These are phyloP conservation scores for Tetracladium setigerum DNA, from an alignment of 495 filamentous ascomycete species.

Conservation along the genomic window DNA sequence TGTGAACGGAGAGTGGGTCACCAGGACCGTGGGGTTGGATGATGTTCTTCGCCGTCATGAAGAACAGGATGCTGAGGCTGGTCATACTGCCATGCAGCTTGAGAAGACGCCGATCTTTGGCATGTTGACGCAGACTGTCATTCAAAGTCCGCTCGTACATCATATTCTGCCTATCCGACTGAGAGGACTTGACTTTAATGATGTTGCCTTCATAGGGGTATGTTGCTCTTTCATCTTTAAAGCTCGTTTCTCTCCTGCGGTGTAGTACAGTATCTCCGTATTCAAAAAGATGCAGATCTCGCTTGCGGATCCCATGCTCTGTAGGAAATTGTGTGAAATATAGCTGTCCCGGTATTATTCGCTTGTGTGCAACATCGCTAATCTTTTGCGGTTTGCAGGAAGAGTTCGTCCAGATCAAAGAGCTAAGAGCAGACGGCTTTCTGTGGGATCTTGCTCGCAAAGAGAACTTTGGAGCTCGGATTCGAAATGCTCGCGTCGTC, in stretches of 20 bases:
- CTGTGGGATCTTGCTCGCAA: constrained; percentile 66
- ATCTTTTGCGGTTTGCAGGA: too few relatives aligned
- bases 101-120: constrained; percentile 48
- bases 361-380: too few relatives aligned
- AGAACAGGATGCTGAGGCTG: constrained; percentile 21
- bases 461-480: constrained; percentile 64
- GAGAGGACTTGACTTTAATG: constrained; percentile 59
- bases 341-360: too few relatives aligned
- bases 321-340: too few relatives aligned
- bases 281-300: too few relatives aligned
- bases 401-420: constrained; percentile 62
- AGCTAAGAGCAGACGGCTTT: constrained; percentile 51
- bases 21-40: constrained; percentile 38
- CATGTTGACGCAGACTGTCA: constrained; percentile 66
- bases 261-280: too few relatives aligned
- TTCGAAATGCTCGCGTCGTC: constrained; percentile 57
- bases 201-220: constrained; percentile 87
- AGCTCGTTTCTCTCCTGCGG: too few relatives aligned
- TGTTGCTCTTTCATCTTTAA: constrained; percentile 24
- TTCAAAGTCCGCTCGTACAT: constrained; percentile 67
- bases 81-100: constrained; percentile 15
- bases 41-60: constrained; percentile 27
- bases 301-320: too few relatives aligned
- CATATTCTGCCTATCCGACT: constrained; percentile 76
- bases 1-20: constrained; percentile 52